Conservation (phyloP, 345 rosid genomes). For the Eucalyptus caleyi region DNA sequence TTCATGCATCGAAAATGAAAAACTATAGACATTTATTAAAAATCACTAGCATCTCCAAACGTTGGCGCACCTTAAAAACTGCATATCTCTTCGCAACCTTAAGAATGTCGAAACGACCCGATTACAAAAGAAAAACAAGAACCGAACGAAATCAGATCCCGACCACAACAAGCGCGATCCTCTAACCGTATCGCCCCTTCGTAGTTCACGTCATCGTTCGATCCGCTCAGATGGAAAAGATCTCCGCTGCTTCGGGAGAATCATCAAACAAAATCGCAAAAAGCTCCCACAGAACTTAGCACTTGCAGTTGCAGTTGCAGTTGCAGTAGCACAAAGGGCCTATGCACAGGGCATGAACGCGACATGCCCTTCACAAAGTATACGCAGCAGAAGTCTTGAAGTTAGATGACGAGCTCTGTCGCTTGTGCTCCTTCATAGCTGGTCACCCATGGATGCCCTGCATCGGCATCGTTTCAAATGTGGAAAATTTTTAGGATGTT, state of each 20-base stretch:
- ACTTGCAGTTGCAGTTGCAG: no score
- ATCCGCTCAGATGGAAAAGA: no score
- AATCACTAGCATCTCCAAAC: background rate
- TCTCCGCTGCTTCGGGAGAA: no score
- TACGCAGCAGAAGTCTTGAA: background rate
- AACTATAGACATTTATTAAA: background rate
- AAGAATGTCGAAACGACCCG: background rate
- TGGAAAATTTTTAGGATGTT: background rate
- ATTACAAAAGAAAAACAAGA: background rate
- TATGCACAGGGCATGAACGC: no score
- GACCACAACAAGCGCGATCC: no score
- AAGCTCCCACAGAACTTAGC: no score
- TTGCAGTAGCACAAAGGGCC: no score
- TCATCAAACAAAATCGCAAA: no score
- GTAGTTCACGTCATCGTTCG: no score
- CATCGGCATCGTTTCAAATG: background rate
- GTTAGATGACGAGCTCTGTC: background rate
- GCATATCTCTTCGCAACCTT: background rate
- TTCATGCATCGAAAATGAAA: background rate
- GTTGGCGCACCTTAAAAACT: background rate
- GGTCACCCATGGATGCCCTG: slow-evolving; percentile 29
- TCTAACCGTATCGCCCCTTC: no score
- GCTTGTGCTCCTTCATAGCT: background rate
- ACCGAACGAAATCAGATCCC: background rate
- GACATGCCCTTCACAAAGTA: background rate